Conservation (phyloP, 2,329 filamentous ascomycete species). For the Microcera coccophila region DNA sequence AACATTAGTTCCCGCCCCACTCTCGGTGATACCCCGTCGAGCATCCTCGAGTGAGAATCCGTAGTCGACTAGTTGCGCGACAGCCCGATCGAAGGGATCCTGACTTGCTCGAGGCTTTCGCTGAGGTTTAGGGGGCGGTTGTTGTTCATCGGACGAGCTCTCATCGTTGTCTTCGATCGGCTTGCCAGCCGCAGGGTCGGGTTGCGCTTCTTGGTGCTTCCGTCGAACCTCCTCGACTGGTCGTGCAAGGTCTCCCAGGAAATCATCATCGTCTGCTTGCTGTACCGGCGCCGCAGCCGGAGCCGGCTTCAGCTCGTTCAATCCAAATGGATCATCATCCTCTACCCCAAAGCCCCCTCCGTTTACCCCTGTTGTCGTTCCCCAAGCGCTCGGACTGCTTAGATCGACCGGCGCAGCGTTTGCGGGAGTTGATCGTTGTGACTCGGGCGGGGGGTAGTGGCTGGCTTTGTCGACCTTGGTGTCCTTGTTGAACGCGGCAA, state of each 20-base stretch:
- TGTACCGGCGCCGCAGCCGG: constrained; percentile 28
- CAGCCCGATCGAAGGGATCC: constrained; percentile 64
- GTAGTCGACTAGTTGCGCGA: constrained; percentile 90
- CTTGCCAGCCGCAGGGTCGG: constrained; percentile 51
- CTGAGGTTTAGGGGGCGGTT: constrained; percentile 18
- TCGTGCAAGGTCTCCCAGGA: constrained; percentile 60
- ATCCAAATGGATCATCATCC: constrained; percentile 86
- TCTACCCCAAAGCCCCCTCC: constrained; percentile 50
- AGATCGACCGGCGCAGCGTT: constrained; percentile 47
- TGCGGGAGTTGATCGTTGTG: constrained; percentile 44
- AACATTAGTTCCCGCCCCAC: constrained; percentile 72
- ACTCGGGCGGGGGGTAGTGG: constrained; percentile 54
- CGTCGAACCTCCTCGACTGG: constrained; percentile 61
- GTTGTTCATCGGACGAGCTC: constrained; percentile 44
- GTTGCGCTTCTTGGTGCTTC: constrained; percentile 38
- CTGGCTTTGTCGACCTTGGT: constrained; percentile 65
- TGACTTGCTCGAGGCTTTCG: constrained; percentile 26
- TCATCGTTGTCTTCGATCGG: constrained; percentile 50
- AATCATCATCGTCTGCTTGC: constrained; percentile 53
- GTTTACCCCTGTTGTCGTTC: constrained; percentile 21
- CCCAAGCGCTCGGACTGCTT: constrained; percentile 53
- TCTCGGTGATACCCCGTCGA: constrained; percentile 73
- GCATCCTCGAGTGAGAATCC: constrained; percentile 85
- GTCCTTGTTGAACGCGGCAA: constrained; percentile 63
- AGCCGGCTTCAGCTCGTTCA: constrained; percentile 57